Percentiles rank a stretch among this genome's conserved stretches.
Conservation (phyloP, 2,329 filamentous ascomycete species). For the Eutypella sp. region DNA sequence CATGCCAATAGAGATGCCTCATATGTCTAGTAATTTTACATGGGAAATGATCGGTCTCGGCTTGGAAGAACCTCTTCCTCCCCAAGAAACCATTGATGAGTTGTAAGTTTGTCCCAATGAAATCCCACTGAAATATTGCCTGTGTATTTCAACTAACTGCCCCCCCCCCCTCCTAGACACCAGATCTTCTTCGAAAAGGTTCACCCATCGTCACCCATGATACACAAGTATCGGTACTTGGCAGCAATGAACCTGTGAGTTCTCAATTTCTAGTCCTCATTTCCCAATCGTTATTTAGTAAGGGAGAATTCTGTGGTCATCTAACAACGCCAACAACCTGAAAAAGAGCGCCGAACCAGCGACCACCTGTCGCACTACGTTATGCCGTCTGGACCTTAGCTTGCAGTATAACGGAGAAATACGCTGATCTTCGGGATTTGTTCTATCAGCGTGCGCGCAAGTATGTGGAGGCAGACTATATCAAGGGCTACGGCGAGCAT, state of each 20-base stretch:
- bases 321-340: slow-evolving; percentile 5
- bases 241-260: slow-evolving; percentile 77
- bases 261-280: no score
- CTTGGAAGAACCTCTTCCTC: slow-evolving; percentile 54
- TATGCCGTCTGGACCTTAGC: slow-evolving; percentile 97
- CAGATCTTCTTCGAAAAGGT: slow-evolving; percentile 88
- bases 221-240: slow-evolving; percentile 82
- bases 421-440: slow-evolving; percentile 70
- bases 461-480: slow-evolving; percentile 83
- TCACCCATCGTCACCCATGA: slow-evolving; percentile 79
- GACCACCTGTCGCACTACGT: slow-evolving; percentile 80
- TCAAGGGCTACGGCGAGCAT: slow-evolving; percentile 86
- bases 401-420: slow-evolving; percentile 81
- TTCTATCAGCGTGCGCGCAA: slow-evolving; percentile 89
- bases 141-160: no score
- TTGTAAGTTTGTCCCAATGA: no score
- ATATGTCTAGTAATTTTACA: slow-evolving; percentile 55
- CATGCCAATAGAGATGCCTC: slow-evolving; percentile 46
- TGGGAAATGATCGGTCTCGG: slow-evolving; percentile 72
- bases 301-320: no score
- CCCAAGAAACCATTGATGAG: slow-evolving; percentile 68
- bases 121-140: no score
- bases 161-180: slow-evolving; percentile 51
- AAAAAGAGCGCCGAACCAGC: slow-evolving; percentile 70
- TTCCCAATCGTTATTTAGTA: no score